phyloP scores from a whole-genome alignment of 75 land plant genomes.

The Cupressus sempervirens region DNA sequence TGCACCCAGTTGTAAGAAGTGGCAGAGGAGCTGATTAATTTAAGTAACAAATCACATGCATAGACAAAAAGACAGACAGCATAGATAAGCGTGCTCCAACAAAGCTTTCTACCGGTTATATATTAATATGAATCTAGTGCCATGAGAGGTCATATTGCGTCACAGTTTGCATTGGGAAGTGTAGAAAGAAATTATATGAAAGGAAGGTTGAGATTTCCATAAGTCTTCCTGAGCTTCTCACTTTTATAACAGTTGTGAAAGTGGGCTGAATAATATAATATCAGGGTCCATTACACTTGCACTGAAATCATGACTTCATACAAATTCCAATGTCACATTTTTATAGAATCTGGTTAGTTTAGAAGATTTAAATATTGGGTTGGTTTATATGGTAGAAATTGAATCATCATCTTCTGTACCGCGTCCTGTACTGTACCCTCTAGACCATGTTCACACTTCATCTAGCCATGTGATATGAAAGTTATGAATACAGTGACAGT shows the following conservation, averaged over 20 bases:
- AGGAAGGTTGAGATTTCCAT: background rate
- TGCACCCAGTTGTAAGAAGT: background rate
- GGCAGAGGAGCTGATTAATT: background rate
- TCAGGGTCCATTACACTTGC: background rate
- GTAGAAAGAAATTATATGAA: background rate
- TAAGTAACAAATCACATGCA: background rate
- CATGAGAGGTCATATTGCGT: background rate
- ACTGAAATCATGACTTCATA: background rate
- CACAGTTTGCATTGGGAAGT: background rate
- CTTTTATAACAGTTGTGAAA: background rate
- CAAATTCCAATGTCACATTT: background rate
- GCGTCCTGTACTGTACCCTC: background rate
- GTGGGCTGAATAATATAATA: background rate
- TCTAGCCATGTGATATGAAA: background rate
- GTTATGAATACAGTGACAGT: background rate
- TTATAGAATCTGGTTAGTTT: background rate
- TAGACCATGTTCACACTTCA: background rate
- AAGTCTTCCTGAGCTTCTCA: background rate
- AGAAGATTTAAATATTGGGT: background rate
- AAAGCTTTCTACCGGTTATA: background rate
- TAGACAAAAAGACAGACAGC: constrained; percentile 1
- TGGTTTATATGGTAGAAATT: background rate
- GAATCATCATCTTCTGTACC: background rate
- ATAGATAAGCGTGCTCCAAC: background rate
- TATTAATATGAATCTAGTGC: background rate